Base-by-base conservation (phyloP, 768 basidiomycete genomes). In the Mycena albidolilacea region DNA sequence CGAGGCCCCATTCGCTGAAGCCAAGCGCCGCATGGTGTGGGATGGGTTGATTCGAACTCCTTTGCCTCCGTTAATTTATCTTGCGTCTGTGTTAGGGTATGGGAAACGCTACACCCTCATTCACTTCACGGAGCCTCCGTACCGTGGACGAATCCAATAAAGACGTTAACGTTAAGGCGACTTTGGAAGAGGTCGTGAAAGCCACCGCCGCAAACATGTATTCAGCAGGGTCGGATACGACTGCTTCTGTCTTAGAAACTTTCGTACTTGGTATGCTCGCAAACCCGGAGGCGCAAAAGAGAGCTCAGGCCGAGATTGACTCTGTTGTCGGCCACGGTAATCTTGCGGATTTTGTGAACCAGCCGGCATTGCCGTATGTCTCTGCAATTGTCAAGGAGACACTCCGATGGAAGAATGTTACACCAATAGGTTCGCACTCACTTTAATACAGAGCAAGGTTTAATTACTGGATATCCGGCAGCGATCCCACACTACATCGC, bases 271-370 rank as follows among this genome's bases (percentile, higher is more conserved):
- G 15, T 35, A 59, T 59, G 58, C 58, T 59, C 8, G 21, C 17
- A 15, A 59, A 59, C n/a, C 58, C 58, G 14, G 58, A 59, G 8
- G 58, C 38, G 14, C 58, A 59, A 19, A 59, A 9, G 58, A 59
- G 15, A 35, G 58, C 37, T 19, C 58, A 59, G 58, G 37, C 17
- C 15, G 58, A 59, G 15, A 38, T 59, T 19, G 58, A 59, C 17
- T 38, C 37, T 3, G 58, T 59, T 9, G 3, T 38, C 10, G 58
- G 58, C 37, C 15, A 17, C 11, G 37, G 37, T 37, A 35, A 38
- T 5, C 37, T 59, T 4, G 38, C 58, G 0, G 58, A 39, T 39
- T 59, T 59, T 19, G 38, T 3, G 37, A 38, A 59, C 38, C 35
- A 59, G 15, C 15, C 19, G 58, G n/a, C 37, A n/a, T 38, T 59